Base-by-base conservation (phyloP, 2,329 filamentous ascomycete species). In the Monosporascus cannonballus region DNA sequence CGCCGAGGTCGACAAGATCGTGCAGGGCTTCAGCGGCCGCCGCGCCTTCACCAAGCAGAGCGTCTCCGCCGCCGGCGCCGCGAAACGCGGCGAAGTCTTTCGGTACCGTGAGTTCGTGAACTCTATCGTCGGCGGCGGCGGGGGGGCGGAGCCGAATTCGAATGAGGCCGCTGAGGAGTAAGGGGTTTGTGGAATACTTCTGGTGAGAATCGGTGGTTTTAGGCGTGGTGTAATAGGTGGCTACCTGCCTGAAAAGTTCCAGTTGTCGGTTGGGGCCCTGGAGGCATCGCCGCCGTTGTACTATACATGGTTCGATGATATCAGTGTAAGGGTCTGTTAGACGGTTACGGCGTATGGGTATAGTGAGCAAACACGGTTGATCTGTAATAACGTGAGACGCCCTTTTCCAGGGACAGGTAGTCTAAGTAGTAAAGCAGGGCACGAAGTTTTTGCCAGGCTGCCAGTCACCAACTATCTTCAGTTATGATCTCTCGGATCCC, bases 31-130 rank as follows among this genome's bases (percentile, higher is more conserved):
- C 70, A 89, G 87, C 3, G 89, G 90, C 0, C 80, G 90, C 53
- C 81, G 90, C 56, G 90, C 89, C 0, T 96, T 97, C 70, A 88
- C 84, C 47, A 89, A 86, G 61, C 78, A 66, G 48, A 62, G 54
- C 27, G 57, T 62, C 68, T 54, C 50, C 67, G 5, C 61, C 69
- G 0, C 63, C 24, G 71, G 78, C 62, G 49, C 20, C 30, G 20
- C 44, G 53, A 87, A 85, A 65, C 80, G 87, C 56, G 90, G 89
- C 1, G 93, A 97, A 55, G 91, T 97, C 1, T 97, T 99, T 71
- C 83, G 85, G 64, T 99, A 97, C 67, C 84, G 90, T 56, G 94
- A 99, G 54, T 97, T 97, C 72, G 90, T 97, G 57, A 81, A 78
- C 57, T 86, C 81, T 25, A 74, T 89, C 48, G 77, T 81, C 61